A percentile compares a stretch with the other conserved stretches of the same genome.
These are phyloP conservation scores for Cenococcum geophilum DNA, from an alignment of 495 filamentous ascomycete species.

Conservation along the genomic window DNA sequence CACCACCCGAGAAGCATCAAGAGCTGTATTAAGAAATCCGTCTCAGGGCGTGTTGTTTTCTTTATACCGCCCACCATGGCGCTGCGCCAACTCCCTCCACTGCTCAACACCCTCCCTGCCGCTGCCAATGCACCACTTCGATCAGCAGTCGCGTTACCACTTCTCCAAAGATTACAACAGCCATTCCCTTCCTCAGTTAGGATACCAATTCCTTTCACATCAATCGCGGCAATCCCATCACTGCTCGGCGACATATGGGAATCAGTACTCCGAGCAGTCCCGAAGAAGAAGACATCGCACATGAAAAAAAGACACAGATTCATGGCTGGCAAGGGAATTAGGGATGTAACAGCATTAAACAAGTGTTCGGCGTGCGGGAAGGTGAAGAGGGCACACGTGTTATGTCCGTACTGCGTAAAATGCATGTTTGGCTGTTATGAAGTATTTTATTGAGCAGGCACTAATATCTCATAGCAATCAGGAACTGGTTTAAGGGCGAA, in stretches of 20 bases:
- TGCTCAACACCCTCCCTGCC: conserved; percentile 36
- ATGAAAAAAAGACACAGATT: conserved; percentile 90
- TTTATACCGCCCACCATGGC: conserved; percentile 27
- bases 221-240: conserved; percentile 53
- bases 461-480: neutral
- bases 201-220: conserved; percentile 44
- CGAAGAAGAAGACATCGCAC: conserved; percentile 98
- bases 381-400: conserved; percentile 75
- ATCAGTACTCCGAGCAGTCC: conserved; percentile 81
- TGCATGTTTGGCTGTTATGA: conserved; percentile 40
- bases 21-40: neutral
- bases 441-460: neutral
- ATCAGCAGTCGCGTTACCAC: conserved; percentile 27
- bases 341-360: conserved; percentile 79
- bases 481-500: conserved; percentile 1
- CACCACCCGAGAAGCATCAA: conserved; percentile 3
- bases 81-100: conserved; percentile 29
- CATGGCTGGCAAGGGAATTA: conserved; percentile 87
- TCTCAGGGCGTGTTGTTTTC: neutral
- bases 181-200: conserved; percentile 29
- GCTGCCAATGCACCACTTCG: conserved; percentile 33
- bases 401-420: conserved; percentile 79
- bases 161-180: conserved; percentile 28
- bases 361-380: conserved; percentile 83
- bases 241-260: conserved; percentile 81